A percentile compares a stretch with the other conserved stretches of the same genome.
These are phyloP conservation scores for Omphalea diandra DNA, from an alignment of 441 rosid species.

Conservation along the genomic window DNA sequence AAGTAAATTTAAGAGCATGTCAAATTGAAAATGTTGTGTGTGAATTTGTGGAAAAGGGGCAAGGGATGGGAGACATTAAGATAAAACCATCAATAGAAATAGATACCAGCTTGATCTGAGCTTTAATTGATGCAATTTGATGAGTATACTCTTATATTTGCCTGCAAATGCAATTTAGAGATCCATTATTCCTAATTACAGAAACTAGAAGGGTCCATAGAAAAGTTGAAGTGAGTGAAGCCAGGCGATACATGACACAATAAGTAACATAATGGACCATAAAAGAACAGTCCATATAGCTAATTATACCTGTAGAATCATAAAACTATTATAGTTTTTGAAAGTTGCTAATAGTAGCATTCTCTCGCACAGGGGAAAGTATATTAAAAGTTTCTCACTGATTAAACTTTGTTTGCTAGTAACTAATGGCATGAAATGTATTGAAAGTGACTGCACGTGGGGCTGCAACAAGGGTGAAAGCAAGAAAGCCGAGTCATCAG, in stretches of 20 bases:
- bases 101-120: slow-evolving; percentile 71
- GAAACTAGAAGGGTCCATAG: not conserved
- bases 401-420: not conserved
- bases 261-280: not conserved
- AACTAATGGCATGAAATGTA: too few species aligned
- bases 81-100: not conserved
- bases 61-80: not conserved
- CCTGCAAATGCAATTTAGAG: slow-evolving; percentile 37
- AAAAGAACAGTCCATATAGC: not conserved
- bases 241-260: not conserved
- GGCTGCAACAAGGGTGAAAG: too few species aligned
- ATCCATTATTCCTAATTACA: slow-evolving; percentile 1
- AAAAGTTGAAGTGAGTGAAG: not conserved
- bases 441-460: too few species aligned
- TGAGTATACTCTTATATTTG: slow-evolving; percentile 57
- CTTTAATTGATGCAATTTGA: slow-evolving; percentile 66
- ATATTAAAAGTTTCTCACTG: not conserved
- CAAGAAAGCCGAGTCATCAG: too few species aligned
- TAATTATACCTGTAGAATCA: not conserved
- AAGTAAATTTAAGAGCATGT: not conserved
- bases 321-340: not conserved
- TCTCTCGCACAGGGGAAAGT: not conserved
- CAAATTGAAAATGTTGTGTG: not conserved
- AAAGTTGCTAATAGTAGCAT: not conserved
- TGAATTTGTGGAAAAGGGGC: not conserved